Conservation (phyloP, 805 yeast species). For the Kockiozyma suomiensis region DNA sequence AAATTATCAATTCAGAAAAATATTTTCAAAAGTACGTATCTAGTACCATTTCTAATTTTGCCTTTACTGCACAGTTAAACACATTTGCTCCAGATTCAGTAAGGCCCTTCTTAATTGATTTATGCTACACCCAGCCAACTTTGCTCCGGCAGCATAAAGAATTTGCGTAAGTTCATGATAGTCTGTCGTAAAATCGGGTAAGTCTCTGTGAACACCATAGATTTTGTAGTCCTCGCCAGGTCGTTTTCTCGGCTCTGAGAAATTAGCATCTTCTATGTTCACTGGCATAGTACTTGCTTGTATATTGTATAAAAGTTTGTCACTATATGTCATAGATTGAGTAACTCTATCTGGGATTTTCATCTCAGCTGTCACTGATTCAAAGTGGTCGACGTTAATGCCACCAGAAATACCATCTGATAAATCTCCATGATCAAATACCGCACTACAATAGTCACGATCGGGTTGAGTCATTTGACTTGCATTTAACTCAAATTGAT, state of each 20-base stretch:
- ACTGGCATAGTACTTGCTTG: neutral
- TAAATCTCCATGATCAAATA: neutral
- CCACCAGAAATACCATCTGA: neutral
- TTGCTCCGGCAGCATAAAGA: constrained; percentile 19
- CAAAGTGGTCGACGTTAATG: neutral
- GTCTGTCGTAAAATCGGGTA: constrained; percentile 15
- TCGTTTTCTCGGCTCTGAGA: neutral
- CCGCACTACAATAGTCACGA: neutral
- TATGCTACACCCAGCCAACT: constrained; percentile 21
- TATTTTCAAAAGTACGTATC: neutral
- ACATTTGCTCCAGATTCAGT: neutral
- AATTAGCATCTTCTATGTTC: neutral
- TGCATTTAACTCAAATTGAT: neutral
- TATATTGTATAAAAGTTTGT: neutral
- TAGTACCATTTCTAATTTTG: neutral
- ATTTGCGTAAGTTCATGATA: constrained; percentile 9
- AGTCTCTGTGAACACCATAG: constrained; percentile 4
- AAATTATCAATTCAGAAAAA: too few species aligned
- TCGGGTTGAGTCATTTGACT: constrained; percentile 11
- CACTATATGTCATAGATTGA: neutral
- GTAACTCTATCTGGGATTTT: neutral
- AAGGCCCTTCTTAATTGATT: constrained; percentile 9
- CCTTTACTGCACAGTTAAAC: neutral
- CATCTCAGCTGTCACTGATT: neutral
- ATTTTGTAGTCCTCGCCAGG: constrained; percentile 11